Percentiles rank a stretch among this genome's conserved stretches.
phyloP scores from a whole-genome alignment of 1,284 basidiomycete species.

The Inonotus hispidus region DNA sequence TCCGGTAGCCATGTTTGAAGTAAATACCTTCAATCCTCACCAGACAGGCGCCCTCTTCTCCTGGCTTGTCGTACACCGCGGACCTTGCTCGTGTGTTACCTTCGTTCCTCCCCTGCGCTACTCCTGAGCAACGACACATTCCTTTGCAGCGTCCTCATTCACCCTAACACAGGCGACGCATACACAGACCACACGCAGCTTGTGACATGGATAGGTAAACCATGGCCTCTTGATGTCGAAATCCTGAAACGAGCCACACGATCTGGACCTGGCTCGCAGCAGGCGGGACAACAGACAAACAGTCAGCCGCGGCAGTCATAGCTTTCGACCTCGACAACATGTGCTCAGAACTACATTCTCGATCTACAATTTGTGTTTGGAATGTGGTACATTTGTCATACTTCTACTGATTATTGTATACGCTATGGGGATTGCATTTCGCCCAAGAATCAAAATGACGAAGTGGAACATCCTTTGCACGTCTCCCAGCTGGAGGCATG shows the following conservation, averaged over 20 bases:
- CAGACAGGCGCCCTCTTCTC: conserved; percentile 63
- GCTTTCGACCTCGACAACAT: background rate
- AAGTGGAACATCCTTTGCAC: too few species aligned
- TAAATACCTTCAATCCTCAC: conserved; percentile 60
- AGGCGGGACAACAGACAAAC: background rate
- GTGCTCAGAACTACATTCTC: background rate
- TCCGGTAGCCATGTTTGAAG: conserved; percentile 65
- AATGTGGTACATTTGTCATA: background rate
- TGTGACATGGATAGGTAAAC: conserved; percentile 64
- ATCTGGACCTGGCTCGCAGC: background rate
- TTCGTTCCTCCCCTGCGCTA: conserved; percentile 1
- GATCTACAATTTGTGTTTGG: background rate
- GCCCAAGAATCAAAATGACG: background rate
- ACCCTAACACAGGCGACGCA: conserved; percentile 64
- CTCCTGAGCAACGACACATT: background rate
- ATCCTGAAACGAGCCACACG: conserved; percentile 3
- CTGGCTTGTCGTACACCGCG: conserved; percentile 59
- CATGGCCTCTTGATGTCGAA: conserved; percentile 49
- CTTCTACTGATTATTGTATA: background rate
- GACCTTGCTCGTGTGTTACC: conserved; percentile 55
- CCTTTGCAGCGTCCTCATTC: conserved; percentile 53
- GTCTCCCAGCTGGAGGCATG: background rate
- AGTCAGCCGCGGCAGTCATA: background rate
- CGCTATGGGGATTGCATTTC: background rate
- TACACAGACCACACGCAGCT: conserved; percentile 59